Base-by-base conservation (phyloP, 306 rosid genomes). In the Begonia masoniana region DNA sequence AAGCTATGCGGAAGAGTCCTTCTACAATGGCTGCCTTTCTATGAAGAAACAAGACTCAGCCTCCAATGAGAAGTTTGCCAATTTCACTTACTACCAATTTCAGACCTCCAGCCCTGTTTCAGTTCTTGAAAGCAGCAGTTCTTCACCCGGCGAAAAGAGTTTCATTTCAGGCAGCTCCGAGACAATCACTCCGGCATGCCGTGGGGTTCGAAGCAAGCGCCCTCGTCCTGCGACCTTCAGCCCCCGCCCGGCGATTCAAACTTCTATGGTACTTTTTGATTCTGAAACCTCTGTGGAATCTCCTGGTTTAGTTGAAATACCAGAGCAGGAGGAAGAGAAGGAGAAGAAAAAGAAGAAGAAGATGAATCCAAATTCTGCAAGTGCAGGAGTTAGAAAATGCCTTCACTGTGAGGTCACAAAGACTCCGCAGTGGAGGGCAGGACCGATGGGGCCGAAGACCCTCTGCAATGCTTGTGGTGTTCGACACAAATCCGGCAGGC, bases 391-490 rank as follows among this genome's bases (percentile, higher is more conserved):
- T 39, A 79, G 99, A 74, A 91, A 91, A 69, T 91, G 99, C 45
- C 77, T 81, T 86, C 99, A 91, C 68, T 91, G 99, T 61, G 99
- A 91, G 80, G 86, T 91, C 56, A 91, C 96, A 13, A 91, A 92
- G 84, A 92, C 96, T 16, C 99, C 96, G 31, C 96, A 92, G 57
- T 92, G 99, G 99, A 79, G 99, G 69, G 99, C 99, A 35, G 99
- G 99, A 4, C 99, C 99, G 43, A 74, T 86, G 99, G 99, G 96
- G 55, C 99, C 99, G 0, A 92, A 92, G 79, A 91, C 94, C 56
- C 87, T 91, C 2, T 91, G 99, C 82, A 91, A 91, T 55, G 99
- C 99, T 0, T 92, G 99, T 4, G 96, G 99, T 12, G 99, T 92
- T 46, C 96, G 96, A 57, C 83, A 71, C 76, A 92, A 92, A 65